Conservation (phyloP, 2,329 filamentous ascomycete genomes). For the Colletotrichum godetiae region DNA sequence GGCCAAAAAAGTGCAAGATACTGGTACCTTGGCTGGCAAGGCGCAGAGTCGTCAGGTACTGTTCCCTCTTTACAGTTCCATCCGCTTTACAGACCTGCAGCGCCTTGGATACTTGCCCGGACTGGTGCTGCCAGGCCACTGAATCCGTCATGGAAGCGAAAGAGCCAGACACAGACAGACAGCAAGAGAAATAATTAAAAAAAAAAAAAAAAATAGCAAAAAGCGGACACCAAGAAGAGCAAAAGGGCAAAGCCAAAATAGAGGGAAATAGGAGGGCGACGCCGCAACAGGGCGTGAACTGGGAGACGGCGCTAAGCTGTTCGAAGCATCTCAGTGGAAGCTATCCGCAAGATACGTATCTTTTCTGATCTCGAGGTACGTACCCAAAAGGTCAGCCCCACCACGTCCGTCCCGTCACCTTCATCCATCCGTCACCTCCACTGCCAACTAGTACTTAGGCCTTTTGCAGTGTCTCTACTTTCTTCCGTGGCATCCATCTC, state of each 20-base stretch:
- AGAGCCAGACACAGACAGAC: not conserved
- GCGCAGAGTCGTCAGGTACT: not conserved
- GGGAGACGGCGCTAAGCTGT: conserved; percentile 13
- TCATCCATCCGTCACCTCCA: not conserved
- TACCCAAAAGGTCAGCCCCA: conserved; percentile 1
- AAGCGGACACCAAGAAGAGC: conserved; percentile 16
- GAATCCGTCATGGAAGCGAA: not conserved
- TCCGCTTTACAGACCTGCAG: too few species aligned
- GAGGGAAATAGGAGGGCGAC: conserved; percentile 26
- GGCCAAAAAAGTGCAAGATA: not conserved
- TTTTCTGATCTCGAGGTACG: not conserved
- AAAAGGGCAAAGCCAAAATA: conserved; percentile 11
- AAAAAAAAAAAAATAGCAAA: not conserved
- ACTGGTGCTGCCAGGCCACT: not conserved
- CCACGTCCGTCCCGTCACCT: conserved; percentile 9
- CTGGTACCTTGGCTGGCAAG: not conserved
- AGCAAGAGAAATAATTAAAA: not conserved
- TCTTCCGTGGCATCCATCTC: not conserved
- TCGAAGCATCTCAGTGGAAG: not conserved
- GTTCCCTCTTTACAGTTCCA: not conserved
- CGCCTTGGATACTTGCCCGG: not conserved
- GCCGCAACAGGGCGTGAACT: conserved; percentile 4
- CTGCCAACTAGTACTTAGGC: not conserved
- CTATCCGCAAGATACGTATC: not conserved
- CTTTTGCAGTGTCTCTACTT: not conserved